Percentiles rank a stretch among this genome's conserved stretches.
These are phyloP conservation scores for Coriaria nepalensis DNA, from an alignment of 306 rosid species.

Conservation along the genomic window DNA sequence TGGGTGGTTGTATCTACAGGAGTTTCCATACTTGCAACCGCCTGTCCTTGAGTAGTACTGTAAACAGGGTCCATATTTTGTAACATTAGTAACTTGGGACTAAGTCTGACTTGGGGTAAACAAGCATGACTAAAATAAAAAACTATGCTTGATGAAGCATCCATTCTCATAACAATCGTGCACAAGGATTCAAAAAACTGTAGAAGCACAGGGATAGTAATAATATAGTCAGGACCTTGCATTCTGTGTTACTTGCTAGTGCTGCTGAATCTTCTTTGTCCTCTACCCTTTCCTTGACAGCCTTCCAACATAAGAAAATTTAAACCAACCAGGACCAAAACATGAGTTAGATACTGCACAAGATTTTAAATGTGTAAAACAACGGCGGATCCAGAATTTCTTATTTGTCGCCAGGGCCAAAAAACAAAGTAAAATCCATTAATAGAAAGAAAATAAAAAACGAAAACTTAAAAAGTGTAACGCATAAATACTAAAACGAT, in stretches of 20 bases:
- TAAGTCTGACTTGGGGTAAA: conserved; percentile 3
- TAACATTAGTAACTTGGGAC: conserved; percentile 13
- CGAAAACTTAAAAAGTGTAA: no score
- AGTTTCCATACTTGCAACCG: conserved; percentile 76
- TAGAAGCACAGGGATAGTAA: no score
- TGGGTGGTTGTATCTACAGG: conserved; percentile 73
- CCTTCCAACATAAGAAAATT: conserved; percentile 26
- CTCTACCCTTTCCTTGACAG: conserved; percentile 37
- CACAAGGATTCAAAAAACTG: no score
- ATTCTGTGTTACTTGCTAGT: conserved; percentile 45
- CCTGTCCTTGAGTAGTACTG: conserved; percentile 81
- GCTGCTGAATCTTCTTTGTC: conserved; percentile 46
- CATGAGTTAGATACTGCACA: conserved; percentile 12
- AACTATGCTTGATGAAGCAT: neutral
- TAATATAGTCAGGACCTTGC: conserved; percentile 50
- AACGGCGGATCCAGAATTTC: neutral
- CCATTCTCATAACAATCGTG: conserved; percentile 8
- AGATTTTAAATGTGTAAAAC: conserved; percentile 7
- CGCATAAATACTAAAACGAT: no score
- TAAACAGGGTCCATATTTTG: conserved; percentile 21
- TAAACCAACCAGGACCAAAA: conserved; percentile 15
- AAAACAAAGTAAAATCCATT: no score
- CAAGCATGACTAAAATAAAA: neutral
- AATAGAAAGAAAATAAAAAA: no score
- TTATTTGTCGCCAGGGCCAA: no score